Conservation (phyloP, 2,329 filamentous ascomycete species). For the Aspergillus sp. region DNA sequence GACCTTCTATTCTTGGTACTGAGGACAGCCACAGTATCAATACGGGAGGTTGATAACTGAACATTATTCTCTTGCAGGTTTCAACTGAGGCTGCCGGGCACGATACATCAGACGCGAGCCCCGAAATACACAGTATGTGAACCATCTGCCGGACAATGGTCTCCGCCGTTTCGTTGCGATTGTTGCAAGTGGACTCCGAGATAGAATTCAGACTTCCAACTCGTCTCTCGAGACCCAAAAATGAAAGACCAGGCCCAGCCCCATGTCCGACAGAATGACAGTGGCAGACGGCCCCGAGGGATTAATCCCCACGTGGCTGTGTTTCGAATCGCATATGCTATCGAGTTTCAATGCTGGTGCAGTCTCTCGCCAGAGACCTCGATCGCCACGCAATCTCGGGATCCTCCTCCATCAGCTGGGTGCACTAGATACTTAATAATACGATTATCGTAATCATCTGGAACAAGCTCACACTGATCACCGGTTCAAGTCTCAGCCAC, state of each 20-base stretch:
- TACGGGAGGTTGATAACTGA: background rate
- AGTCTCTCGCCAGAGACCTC: background rate
- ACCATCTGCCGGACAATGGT: background rate
- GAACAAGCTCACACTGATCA: slow-evolving; percentile 8
- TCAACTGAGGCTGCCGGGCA: background rate
- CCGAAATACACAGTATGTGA: background rate
- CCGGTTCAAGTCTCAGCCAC: background rate
- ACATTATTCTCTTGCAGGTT: background rate
- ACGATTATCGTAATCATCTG: background rate
- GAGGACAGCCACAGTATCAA: background rate
- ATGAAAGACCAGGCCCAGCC: background rate
- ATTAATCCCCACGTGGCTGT: slow-evolving; percentile 6
- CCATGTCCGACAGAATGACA: background rate
- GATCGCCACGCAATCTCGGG: background rate
- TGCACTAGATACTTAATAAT: background rate
- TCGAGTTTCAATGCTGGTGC: background rate
- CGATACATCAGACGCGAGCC: background rate
- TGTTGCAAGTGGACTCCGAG: background rate
- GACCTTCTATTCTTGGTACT: background rate
- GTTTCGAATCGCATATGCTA: slow-evolving; percentile 5
- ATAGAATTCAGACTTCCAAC: background rate
- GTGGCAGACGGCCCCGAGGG: no score
- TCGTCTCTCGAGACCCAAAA: background rate
- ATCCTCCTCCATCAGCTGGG: background rate
- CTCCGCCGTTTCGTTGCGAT: background rate